phyloP scores from a whole-genome alignment of 2,329 filamentous ascomycete species.

The Cercospora berteroae region DNA sequence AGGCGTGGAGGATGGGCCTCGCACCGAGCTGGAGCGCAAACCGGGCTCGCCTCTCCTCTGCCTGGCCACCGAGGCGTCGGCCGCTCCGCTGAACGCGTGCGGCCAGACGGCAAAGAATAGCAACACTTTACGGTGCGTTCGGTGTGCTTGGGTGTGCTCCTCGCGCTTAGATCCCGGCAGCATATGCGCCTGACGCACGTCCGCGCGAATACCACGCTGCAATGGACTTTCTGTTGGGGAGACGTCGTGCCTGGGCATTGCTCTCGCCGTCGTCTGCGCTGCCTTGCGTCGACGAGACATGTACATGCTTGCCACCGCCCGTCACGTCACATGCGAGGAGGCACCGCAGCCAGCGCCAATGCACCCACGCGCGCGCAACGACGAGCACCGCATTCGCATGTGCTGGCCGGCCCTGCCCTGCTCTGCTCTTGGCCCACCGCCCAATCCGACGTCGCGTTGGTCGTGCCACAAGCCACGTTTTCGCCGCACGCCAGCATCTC shows the following conservation, averaged over 20 bases:
- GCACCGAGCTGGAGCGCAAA: conserved; percentile 9
- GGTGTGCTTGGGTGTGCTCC: background rate
- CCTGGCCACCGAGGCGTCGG: conserved; percentile 5
- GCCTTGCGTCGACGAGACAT: background rate
- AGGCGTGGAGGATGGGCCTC: background rate
- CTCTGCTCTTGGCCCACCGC: background rate
- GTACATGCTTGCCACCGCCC: background rate
- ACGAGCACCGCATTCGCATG: conserved; percentile 9
- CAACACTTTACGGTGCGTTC: background rate
- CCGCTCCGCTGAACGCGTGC: background rate
- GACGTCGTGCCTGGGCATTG: background rate
- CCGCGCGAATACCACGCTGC: background rate
- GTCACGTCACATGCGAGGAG: background rate
- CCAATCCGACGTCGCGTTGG: conserved; percentile 9
- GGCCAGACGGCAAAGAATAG: background rate
- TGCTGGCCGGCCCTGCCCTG: background rate
- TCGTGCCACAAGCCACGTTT: conserved; percentile 23
- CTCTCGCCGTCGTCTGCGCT: background rate
- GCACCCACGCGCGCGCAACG: conserved; percentile 11
- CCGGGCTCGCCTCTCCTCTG: conserved; percentile 10
- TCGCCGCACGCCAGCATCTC: background rate
- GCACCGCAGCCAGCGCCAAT: conserved; percentile 16
- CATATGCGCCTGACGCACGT: conserved; percentile 1
- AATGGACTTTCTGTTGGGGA: background rate
- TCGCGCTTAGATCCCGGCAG: conserved; percentile 11